Base-by-base conservation (phyloP, 495 filamentous ascomycete genomes). In the Xylaria sp. region DNA sequence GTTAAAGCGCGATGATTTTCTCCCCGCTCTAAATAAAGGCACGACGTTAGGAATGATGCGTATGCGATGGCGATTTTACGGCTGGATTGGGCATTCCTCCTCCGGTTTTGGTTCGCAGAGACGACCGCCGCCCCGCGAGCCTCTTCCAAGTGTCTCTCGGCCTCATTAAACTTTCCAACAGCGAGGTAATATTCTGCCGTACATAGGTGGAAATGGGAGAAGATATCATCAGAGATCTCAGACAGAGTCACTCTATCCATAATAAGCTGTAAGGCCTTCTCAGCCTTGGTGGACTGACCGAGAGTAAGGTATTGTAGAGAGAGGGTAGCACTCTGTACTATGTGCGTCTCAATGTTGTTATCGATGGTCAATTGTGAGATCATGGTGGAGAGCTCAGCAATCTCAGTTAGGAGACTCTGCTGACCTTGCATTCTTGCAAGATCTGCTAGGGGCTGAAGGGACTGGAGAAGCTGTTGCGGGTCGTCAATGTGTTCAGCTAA, bases 281-380 rank as follows among this genome's bases (percentile, higher is more conserved):
- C 89, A 46, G 94, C 93, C 76, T 93, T 92, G 17, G 86, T 87
- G 24, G 91, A 91, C 72, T 93, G 91, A 33, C 96, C 96, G 67
- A 95, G 87, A 24, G 86, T 88, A 62, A 93, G 87, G 75, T 94
- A 93, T 71, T 95, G 92, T 5, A 89, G 72, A 1, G 90, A 92
- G 1, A 97, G 81, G 0, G 81, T 81, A 19, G 88, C 87, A 40
- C 91, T 84, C 61, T 88, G 83, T 24, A 84, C 73, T 9, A 94
- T 83, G 14, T 90, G 77, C 21, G 88, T 87, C 72, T 92, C 88
- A 2, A 79, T 80, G 33, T 82, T 78, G 14, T 81, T 74, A 24
- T 87, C 79, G 12, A 81, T 77, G 61, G 88, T 87, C n/a, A 91
- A 82, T 35, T 86, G 86, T 8, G 86, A 82, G 26, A 94, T 77